phyloP scores from a whole-genome alignment of 257 asterid species.

The Solanum virginianum region DNA sequence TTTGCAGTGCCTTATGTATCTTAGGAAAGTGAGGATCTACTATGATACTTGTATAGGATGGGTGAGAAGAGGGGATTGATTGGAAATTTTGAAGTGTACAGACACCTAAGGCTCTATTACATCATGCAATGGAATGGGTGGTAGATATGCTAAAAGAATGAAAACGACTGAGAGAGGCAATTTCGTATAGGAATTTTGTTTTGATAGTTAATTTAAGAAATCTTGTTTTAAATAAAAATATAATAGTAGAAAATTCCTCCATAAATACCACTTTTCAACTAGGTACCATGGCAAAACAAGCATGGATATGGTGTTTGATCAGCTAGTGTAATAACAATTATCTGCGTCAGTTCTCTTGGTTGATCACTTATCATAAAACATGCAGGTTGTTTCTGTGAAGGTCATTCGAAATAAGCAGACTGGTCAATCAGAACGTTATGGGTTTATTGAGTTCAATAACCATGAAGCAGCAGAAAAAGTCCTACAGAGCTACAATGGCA shows the following conservation, averaged over 20 bases:
- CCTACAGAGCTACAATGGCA: conserved; percentile 61
- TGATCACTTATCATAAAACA: neutral
- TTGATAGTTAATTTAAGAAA: neutral
- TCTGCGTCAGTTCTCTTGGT: neutral
- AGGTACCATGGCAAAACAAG: neutral
- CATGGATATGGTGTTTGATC: neutral
- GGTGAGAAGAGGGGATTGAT: neutral
- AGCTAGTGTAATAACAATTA: neutral
- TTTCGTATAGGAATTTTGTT: neutral
- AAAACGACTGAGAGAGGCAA: neutral
- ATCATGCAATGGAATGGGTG: neutral
- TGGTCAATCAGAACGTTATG: conserved; percentile 93
- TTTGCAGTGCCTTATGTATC: neutral
- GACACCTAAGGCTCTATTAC: neutral
- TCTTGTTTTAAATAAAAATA: neutral
- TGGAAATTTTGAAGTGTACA: neutral
- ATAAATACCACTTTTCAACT: neutral
- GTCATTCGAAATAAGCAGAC: conserved; percentile 96
- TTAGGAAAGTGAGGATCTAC: neutral
- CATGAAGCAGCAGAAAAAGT: conserved; percentile 82
- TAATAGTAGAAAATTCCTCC: neutral
- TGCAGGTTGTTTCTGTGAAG: conserved; percentile 78
- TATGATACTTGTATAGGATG: neutral
- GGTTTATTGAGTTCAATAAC: conserved; percentile 74
- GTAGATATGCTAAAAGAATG: neutral